Conservation (phyloP, 2,329 filamentous ascomycete species). For the Periconia digitata region DNA sequence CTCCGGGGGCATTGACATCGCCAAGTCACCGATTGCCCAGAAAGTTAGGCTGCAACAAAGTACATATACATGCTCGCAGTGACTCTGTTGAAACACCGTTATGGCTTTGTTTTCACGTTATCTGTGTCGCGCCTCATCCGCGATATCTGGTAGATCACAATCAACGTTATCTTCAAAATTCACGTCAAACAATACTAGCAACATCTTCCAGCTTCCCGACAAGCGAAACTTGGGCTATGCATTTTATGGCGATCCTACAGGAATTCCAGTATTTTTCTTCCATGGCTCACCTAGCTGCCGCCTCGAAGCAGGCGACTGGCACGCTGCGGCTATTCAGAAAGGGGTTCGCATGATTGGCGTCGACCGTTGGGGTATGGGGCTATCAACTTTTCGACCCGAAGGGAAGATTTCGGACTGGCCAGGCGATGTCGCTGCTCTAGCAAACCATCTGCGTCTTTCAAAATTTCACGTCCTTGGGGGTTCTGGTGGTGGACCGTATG, state of each 20-base stretch:
- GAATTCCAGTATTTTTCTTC: conserved; percentile 10
- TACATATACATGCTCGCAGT: background rate
- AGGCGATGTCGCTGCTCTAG: background rate
- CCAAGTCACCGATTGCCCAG: background rate
- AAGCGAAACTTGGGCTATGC: conserved; percentile 2
- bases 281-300: conserved; percentile 11
- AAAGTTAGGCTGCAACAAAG: background rate
- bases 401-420: conserved; percentile 5
- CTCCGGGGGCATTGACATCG: no score
- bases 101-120: background rate
- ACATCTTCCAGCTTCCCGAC: background rate
- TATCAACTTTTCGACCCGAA: conserved; percentile 2
- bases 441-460: background rate
- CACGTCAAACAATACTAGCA: background rate
- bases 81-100: no score
- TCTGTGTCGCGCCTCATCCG: background rate
- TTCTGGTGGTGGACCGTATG: conserved; percentile 8
- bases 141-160: background rate
- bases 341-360: conserved; percentile 4
- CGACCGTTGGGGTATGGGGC: conserved; percentile 6
- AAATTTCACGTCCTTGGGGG: conserved; percentile 7
- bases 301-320: conserved; percentile 7
- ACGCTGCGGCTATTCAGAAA: background rate
- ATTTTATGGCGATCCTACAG: conserved; percentile 2
- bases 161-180: background rate